phyloP scores from a whole-genome alignment of 208 protist genomes.

The Wallacemonas collosoma region DNA sequence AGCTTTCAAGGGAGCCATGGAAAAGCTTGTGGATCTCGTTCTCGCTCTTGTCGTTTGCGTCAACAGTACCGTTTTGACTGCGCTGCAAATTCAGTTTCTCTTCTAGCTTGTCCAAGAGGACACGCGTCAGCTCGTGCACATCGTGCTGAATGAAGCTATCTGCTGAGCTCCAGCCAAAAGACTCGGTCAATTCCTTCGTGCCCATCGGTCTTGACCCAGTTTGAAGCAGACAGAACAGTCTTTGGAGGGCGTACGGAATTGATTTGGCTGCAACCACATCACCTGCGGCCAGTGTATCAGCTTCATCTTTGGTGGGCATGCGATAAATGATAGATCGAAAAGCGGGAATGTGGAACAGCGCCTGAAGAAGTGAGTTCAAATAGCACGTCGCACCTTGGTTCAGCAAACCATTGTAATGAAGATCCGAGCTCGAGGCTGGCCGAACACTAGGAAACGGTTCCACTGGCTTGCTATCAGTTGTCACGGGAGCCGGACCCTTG shows the following conservation, averaged over 20 bases:
- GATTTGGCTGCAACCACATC: constrained; percentile 48
- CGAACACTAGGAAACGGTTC: not conserved
- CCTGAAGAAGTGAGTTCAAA: constrained; percentile 91
- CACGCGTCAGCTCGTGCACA: constrained; percentile 87
- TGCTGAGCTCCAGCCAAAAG: constrained; percentile 89
- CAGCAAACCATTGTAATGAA: constrained; percentile 77
- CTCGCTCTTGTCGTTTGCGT: constrained; percentile 22
- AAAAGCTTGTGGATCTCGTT: constrained; percentile 84
- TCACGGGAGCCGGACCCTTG: constrained; percentile 7
- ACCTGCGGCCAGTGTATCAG: constrained; percentile 39
- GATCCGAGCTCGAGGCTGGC: constrained; percentile 11
- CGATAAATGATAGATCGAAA: constrained; percentile 88
- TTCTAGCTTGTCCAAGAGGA: constrained; percentile 87
- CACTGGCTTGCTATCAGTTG: not conserved
- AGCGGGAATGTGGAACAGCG: constrained; percentile 87
- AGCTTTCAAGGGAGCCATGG: constrained; percentile 76
- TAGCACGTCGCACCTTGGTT: constrained; percentile 94
- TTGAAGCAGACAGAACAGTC: constrained; percentile 90
- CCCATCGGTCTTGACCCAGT: constrained; percentile 54
- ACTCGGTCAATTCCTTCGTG: constrained; percentile 91
- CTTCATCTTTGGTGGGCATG: constrained; percentile 89
- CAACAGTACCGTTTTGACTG: constrained; percentile 7
- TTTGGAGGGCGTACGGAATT: constrained; percentile 90
- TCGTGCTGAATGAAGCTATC: constrained; percentile 95
- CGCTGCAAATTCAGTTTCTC: constrained; percentile 61